Percentiles rank a stretch among this genome's conserved stretches.
Conservation (phyloP, 2,329 filamentous ascomycete species). For the Colletotrichum costaricense region DNA sequence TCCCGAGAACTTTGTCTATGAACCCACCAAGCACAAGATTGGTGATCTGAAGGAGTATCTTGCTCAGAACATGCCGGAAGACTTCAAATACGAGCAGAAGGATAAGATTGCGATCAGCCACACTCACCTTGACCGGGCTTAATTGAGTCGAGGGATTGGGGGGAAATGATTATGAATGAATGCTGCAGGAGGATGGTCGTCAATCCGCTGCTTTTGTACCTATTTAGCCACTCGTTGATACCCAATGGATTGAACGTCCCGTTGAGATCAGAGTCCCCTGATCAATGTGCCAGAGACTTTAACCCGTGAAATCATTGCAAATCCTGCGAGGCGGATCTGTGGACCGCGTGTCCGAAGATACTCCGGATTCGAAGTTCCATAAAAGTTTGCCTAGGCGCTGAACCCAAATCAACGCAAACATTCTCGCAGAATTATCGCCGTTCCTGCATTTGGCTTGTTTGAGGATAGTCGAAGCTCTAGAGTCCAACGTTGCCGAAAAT, state of each 20-base stretch:
- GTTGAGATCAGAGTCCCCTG: not conserved
- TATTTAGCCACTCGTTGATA: not conserved
- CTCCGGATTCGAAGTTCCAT: too few species aligned
- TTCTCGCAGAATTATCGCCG: too few species aligned
- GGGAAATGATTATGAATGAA: too few species aligned
- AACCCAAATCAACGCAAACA: too few species aligned
- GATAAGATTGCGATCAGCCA: not conserved
- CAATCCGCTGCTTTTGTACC: not conserved
- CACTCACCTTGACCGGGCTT: not conserved
- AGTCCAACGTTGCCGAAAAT: not conserved
- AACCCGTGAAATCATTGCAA: too few species aligned
- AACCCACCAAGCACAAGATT: not conserved
- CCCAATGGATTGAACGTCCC: not conserved
- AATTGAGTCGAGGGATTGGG: not conserved
- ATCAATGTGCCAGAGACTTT: too few species aligned
- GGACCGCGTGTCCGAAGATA: too few species aligned
- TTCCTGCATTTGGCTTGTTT: too few species aligned
- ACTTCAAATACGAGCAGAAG: not conserved
- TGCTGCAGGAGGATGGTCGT: too few species aligned
- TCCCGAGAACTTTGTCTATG: constrained; percentile 7
- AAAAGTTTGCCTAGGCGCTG: too few species aligned
- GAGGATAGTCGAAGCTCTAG: too few species aligned
- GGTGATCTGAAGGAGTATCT: not conserved
- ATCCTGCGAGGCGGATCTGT: too few species aligned
- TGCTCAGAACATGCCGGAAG: not conserved